Percentiles rank a stretch among this genome's conserved stretches.
These are phyloP conservation scores for Sporodiniella umbellata DNA, from an alignment of 371 early-diverging fungal genomes.

Conservation along the genomic window DNA sequence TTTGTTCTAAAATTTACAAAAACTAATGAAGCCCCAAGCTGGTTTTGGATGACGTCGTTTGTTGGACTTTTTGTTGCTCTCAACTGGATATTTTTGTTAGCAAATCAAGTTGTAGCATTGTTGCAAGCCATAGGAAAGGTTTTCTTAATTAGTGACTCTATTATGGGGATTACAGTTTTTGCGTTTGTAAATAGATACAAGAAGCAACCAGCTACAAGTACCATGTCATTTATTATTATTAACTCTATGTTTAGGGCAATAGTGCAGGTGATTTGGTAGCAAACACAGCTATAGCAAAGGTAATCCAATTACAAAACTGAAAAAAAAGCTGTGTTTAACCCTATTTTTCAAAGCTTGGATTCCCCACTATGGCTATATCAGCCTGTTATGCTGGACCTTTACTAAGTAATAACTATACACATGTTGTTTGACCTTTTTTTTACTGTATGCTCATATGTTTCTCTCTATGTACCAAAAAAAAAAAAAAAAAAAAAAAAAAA, in stretches of 20 bases:
- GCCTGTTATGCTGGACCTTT: slow-evolving; percentile 87
- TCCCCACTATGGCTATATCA: slow-evolving; percentile 81
- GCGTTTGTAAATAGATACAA: slow-evolving; percentile 69
- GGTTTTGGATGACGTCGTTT: slow-evolving; percentile 53
- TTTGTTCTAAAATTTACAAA: slow-evolving; percentile 19
- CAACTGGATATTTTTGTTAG: slow-evolving; percentile 78
- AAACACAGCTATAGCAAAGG: slow-evolving; percentile 76
- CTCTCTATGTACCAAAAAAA: too few species aligned
- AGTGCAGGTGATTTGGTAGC: slow-evolving; percentile 83
- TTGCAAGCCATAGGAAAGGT: slow-evolving; percentile 77
- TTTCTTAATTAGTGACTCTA: slow-evolving; percentile 74
- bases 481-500: too few species aligned
- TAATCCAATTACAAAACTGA: not conserved
- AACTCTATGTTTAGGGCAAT: slow-evolving; percentile 62
- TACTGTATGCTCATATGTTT: too few species aligned
- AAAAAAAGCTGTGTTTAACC: not conserved
- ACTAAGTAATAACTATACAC: slow-evolving; percentile 50
- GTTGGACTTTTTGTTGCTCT: slow-evolving; percentile 71
- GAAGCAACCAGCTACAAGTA: too few species aligned
- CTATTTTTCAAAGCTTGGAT: slow-evolving; percentile 56
- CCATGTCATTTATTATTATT: too few species aligned
- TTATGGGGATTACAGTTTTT: slow-evolving; percentile 81
- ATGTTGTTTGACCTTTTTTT: too few species aligned
- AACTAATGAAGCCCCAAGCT: slow-evolving; percentile 29
- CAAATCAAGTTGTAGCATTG: slow-evolving; percentile 79